Evolutionary conservation across 2,329 filamentous ascomycete genomes (phyloP).

Genomic region (Colletotrichum sp.): DNA sequence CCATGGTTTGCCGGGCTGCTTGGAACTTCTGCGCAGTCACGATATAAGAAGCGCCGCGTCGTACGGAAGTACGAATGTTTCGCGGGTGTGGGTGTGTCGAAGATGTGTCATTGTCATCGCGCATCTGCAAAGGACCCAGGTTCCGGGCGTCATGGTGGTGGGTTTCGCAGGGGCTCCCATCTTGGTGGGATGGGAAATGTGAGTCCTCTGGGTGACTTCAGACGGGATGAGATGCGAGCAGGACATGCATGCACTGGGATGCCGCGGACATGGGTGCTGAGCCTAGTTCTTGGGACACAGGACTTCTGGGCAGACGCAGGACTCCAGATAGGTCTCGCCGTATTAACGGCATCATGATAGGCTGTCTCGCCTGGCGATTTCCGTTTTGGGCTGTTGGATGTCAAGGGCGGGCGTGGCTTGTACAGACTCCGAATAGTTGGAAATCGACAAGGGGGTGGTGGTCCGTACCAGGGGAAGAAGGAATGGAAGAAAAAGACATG

Average conservation of each 20-base stretch:
- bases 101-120: conserved; percentile 9
- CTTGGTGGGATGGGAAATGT: neutral
- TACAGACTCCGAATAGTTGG: conserved; percentile 1
- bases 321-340: neutral
- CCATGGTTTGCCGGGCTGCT: neutral
- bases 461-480: neutral
- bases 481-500: neutral
- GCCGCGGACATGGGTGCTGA: neutral
- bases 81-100: neutral
- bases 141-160: neutral
- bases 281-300: neutral
- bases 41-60: neutral
- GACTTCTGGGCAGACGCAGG: neutral
- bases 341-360: neutral
- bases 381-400: conserved; percentile 1
- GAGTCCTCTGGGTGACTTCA: neutral
- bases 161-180: neutral
- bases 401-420: conserved; percentile 12
- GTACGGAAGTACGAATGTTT: neutral
- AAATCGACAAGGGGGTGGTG: neutral
- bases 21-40: neutral
- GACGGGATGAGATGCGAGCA: neutral
- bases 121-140: neutral
- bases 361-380: conserved; percentile 4
- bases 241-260: neutral